A percentile compares a stretch with the other conserved stretches of the same genome.
Evolutionary conservation across 345 rosid species (phyloP).

Genomic region (Microcos paniculata): DNA sequence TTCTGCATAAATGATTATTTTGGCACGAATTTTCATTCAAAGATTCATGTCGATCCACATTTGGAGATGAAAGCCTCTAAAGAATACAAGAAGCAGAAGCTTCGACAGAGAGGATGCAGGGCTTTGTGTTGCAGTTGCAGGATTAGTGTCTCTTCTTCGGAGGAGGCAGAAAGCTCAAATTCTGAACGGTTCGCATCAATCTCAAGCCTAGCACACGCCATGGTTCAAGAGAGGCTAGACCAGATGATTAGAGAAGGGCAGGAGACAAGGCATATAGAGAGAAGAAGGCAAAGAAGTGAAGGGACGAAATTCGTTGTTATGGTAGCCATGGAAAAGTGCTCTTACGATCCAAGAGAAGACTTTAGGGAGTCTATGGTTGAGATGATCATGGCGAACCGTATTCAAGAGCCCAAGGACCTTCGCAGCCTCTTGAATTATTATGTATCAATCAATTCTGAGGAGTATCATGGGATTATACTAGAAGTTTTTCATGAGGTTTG

Average conservation of each 20-base stretch:
- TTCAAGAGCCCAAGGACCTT: slow-evolving; percentile 64
- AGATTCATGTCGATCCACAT: slow-evolving; percentile 1
- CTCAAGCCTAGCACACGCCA: slow-evolving; percentile 80
- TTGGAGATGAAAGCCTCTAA: slow-evolving; percentile 31
- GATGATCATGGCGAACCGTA: slow-evolving; percentile 66
- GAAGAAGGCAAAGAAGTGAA: slow-evolving; percentile 5
- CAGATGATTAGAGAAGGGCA: slow-evolving; percentile 8
- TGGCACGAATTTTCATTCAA: slow-evolving; percentile 23
- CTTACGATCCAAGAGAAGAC: slow-evolving; percentile 74
- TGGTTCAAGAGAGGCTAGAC: slow-evolving; percentile 63
- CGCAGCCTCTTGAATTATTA: slow-evolving; percentile 80
- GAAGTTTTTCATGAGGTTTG: slow-evolving; percentile 86
- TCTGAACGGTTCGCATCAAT: slow-evolving; percentile 47
- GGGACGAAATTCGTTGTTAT: slow-evolving; percentile 63
- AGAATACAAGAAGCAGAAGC: slow-evolving; percentile 40
- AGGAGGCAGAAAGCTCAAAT: slow-evolving; percentile 42
- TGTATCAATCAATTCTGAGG: slow-evolving; percentile 71
- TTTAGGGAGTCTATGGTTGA: slow-evolving; percentile 79
- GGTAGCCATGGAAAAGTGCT: slow-evolving; percentile 86
- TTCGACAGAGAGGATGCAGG: slow-evolving; percentile 51
- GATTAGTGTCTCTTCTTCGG: slow-evolving; percentile 68
- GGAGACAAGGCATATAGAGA: slow-evolving; percentile 1
- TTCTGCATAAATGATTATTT: slow-evolving; percentile 33
- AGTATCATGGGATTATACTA: slow-evolving; percentile 56
- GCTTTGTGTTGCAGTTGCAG: slow-evolving; percentile 74